Evolutionary conservation across 352 stramenopile genomes (phyloP), one percentile per base, ranked within the genome.

Genomic region (Globisporangium ultimum): DNA sequence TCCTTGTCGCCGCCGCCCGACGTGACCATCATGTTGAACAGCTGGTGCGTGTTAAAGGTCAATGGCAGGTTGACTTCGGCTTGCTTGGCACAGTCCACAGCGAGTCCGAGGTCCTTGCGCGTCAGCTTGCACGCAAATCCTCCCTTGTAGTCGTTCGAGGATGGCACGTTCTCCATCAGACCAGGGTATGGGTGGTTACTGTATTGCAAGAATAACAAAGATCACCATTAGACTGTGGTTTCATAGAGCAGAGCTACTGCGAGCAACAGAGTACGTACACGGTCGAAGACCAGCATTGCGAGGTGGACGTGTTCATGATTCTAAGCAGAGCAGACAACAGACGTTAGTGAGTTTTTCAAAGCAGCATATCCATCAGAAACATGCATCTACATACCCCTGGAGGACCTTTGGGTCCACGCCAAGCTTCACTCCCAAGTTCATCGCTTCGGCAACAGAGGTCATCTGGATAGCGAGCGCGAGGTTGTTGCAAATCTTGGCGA

Each of bases 401-500:
- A 99, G 76, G 7, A 98, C 78, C 61, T 88, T 90, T 9, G 95
- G 91, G 70, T 99, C 91, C 48, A 99, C 95, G 28, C 96, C 96
- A 48, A 99, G 71, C 47, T 87, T 88, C 54, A 96, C 91, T 15
- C 97, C 97, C 48, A 99, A 82, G 65, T 97, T 98, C 87, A 98
- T 96, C 18, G 95, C 97, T 67, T 99, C 97, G 8, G 87, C 87
- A 40, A 98, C 89, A 9, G 93, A 97, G 36, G 95, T 71, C 96
- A 99, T 99, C 66, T 98, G 93, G 61, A 98, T 98, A 8, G 89
- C 96, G 15, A 99, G 74, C n/a, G 95, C 84, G 45, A 99, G 66
- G 76, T 99, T 99, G 84, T 99, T 99, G 80, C 95, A 99, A 28
- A 99, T 73, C 83, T 99, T 99, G 46, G 95, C 92, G 55, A 91